Evolutionary conservation across 2,329 filamentous ascomycete genomes (phyloP).

Genomic region (Microdochium paspali): DNA sequence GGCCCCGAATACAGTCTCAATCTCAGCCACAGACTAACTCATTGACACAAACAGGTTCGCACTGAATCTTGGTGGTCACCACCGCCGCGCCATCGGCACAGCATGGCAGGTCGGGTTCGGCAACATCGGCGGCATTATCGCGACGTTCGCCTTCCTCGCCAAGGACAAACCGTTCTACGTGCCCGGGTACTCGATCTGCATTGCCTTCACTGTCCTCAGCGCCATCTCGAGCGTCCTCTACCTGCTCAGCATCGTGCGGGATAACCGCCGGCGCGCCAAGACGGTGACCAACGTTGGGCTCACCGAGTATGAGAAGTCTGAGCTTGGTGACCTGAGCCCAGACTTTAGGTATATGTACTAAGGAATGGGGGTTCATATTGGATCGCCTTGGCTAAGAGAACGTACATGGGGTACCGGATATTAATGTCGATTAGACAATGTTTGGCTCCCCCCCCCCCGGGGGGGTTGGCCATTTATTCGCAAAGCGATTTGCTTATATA

Average conservation of each 20-base stretch:
- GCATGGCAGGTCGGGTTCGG: slow-evolving; percentile 75
- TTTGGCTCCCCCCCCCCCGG: too few relatives aligned
- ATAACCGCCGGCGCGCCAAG: slow-evolving; percentile 52
- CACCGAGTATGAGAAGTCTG: slow-evolving; percentile 50
- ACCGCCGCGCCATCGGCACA: slow-evolving; percentile 53
- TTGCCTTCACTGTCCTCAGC: slow-evolving; percentile 64
- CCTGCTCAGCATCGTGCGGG: slow-evolving; percentile 41
- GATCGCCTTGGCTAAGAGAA: too few relatives aligned
- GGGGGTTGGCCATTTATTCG: too few relatives aligned
- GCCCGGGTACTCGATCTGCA: slow-evolving; percentile 67
- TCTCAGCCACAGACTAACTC: too few relatives aligned
- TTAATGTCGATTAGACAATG: too few relatives aligned
- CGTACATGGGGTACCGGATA: too few relatives aligned
- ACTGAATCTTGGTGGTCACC: slow-evolving; percentile 70
- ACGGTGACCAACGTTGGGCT: slow-evolving; percentile 34
- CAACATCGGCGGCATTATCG: slow-evolving; percentile 71
- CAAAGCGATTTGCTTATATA: too few relatives aligned
- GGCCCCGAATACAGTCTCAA: too few relatives aligned
- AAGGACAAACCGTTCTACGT: slow-evolving; percentile 61
- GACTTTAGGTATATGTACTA: slow-evolving; percentile 46
- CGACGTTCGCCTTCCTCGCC: slow-evolving; percentile 59
- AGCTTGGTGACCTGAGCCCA: slow-evolving; percentile 45
- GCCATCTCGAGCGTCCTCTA: slow-evolving; percentile 53
- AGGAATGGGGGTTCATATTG: too few relatives aligned
- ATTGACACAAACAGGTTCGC: slow-evolving; percentile 36